phyloP scores from a whole-genome alignment of 345 rosid genomes.

The Rhizophora mangle region DNA sequence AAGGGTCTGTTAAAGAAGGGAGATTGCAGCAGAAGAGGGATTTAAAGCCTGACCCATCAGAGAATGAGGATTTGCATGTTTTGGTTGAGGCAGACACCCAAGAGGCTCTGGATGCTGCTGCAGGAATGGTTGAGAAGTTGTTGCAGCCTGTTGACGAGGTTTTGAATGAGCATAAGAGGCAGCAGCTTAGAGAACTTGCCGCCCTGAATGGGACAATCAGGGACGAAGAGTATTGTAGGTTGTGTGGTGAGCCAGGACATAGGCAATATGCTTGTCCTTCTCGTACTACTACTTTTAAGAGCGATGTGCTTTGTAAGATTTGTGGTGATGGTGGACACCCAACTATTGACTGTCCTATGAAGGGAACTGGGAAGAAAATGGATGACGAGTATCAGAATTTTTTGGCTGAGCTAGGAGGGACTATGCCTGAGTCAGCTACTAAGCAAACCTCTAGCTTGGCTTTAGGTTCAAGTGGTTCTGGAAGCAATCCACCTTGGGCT shows the following conservation, averaged over 20 bases:
- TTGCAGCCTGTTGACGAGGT: slow-evolving; percentile 98
- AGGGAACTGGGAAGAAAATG: slow-evolving; percentile 95
- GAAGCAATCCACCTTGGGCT: slow-evolving; percentile 89
- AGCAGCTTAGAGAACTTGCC: slow-evolving; percentile 94
- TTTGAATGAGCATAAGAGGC: slow-evolving; percentile 95
- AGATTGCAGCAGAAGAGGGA: slow-evolving; percentile 92
- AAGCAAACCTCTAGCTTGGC: slow-evolving; percentile 66
- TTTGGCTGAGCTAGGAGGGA: slow-evolving; percentile 87
- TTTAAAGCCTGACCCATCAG: slow-evolving; percentile 84
- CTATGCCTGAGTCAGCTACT: slow-evolving; percentile 82
- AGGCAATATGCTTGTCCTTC: slow-evolving; percentile 90
- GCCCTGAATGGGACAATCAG: slow-evolving; percentile 95
- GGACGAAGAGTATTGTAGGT: slow-evolving; percentile 91
- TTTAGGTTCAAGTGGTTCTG: slow-evolving; percentile 62
- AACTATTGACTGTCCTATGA: slow-evolving; percentile 93
- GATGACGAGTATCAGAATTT: slow-evolving; percentile 98
- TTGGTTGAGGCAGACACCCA: slow-evolving; percentile 93
- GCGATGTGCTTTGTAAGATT: slow-evolving; percentile 97
- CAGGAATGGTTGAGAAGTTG: slow-evolving; percentile 95
- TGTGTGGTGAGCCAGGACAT: slow-evolving; percentile 95
- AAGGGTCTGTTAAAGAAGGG: slow-evolving; percentile 94
- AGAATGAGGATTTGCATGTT: slow-evolving; percentile 98
- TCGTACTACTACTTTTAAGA: slow-evolving; percentile 83
- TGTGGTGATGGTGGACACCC: slow-evolving; percentile 99
- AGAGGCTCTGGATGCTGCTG: slow-evolving; percentile 90